phyloP scores from a whole-genome alignment of 1,284 basidiomycete genomes.

The Chalciporus piperatoides region DNA sequence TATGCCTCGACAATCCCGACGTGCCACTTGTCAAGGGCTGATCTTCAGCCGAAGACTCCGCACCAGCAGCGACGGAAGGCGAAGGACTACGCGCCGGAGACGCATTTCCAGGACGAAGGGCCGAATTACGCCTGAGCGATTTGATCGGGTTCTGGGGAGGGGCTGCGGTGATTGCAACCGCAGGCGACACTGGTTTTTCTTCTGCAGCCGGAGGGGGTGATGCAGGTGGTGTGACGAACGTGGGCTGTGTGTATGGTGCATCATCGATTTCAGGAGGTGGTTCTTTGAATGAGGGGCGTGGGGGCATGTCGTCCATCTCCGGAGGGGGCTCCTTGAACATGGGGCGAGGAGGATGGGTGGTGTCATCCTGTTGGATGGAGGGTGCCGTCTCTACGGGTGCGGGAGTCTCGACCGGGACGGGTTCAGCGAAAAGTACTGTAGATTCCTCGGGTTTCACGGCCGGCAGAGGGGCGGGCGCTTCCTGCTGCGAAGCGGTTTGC shows the following conservation, averaged over 20 bases:
- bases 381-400: slow-evolving; percentile 4
- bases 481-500: slow-evolving; percentile 24
- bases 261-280: slow-evolving; percentile 38
- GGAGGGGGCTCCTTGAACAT: slow-evolving; percentile 30
- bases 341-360: slow-evolving; percentile 34
- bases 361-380: slow-evolving; percentile 18
- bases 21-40: slow-evolving; percentile 30
- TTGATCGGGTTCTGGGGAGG: slow-evolving; percentile 43
- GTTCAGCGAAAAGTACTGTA: slow-evolving; percentile 8
- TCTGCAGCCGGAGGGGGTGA: slow-evolving; percentile 34
- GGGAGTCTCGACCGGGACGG: slow-evolving; percentile 5
- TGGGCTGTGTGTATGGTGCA: slow-evolving; percentile 29
- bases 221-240: slow-evolving; percentile 30
- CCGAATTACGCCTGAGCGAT: slow-evolving; percentile 30
- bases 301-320: slow-evolving; percentile 37
- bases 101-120: slow-evolving; percentile 29
- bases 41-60: slow-evolving; percentile 36
- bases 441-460: not conserved
- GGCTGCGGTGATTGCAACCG: slow-evolving; percentile 43
- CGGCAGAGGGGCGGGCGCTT: slow-evolving; percentile 10
- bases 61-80: slow-evolving; percentile 31
- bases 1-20: slow-evolving; percentile 39
- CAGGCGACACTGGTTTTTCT: slow-evolving; percentile 26
- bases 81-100: slow-evolving; percentile 45
- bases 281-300: slow-evolving; percentile 37